phyloP scores from a whole-genome alignment of 768 basidiomycete species.

The Leccinum truebloodii region DNA sequence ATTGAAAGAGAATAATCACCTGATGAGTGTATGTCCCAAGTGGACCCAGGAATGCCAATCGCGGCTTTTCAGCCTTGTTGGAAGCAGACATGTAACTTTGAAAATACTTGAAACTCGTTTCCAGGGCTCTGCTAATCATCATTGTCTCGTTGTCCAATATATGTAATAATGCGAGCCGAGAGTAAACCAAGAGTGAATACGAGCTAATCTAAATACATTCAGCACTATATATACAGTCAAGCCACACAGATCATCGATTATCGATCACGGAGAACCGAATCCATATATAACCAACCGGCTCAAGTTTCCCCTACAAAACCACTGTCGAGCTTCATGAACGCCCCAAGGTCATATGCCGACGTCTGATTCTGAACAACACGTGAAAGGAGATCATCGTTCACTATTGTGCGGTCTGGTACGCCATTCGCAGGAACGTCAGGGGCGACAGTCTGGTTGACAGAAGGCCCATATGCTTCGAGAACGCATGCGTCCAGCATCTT shows the following conservation, averaged over 20 bases:
- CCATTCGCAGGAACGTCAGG: conserved; percentile 6
- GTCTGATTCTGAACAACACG: conserved; percentile 11
- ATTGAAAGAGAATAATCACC: conserved; percentile 30
- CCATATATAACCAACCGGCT: neutral
- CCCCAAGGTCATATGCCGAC: conserved; percentile 9
- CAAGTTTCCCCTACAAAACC: conserved; percentile 6
- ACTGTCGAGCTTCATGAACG: conserved; percentile 15
- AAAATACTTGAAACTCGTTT: conserved; percentile 7
- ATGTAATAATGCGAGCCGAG: neutral
- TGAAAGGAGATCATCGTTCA: conserved; percentile 12
- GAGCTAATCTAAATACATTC: neutral
- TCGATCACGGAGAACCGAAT: too few species aligned
- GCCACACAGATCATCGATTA: neutral
- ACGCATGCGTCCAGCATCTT: conserved; percentile 25
- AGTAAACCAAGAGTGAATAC: neutral
- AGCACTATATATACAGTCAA: neutral
- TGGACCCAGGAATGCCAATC: conserved; percentile 63
- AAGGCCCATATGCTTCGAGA: conserved; percentile 11
- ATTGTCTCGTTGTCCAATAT: neutral
- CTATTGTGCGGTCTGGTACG: conserved; percentile 8
- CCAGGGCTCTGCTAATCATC: conserved; percentile 9
- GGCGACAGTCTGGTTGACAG: neutral
- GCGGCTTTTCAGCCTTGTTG: conserved; percentile 17
- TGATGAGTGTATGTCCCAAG: conserved; percentile 74
- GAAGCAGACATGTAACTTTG: conserved; percentile 13